Conservation (phyloP, 495 filamentous ascomycete species). For the Chaetomium cochliodes region DNA sequence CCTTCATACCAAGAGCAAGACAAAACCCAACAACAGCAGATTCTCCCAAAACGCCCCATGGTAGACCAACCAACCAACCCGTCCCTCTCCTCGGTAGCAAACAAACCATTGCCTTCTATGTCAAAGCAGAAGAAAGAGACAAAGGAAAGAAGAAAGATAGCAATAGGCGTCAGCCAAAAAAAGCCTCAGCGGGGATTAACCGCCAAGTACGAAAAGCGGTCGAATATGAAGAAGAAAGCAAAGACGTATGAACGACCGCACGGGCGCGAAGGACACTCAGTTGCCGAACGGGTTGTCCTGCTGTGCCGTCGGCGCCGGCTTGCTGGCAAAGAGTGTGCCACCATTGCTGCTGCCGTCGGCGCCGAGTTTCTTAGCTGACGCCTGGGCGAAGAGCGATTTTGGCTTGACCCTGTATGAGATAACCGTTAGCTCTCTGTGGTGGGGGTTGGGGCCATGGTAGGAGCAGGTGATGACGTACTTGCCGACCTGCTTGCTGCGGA, state of each 20-base stretch:
- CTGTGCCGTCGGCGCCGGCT: conserved; percentile 2
- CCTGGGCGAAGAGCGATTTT: conserved; percentile 62
- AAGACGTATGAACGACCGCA: too few species aligned
- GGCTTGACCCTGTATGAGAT: conserved; percentile 52
- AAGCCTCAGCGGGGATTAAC: not conserved
- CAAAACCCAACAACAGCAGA: conserved; percentile 3
- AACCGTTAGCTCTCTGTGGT: conserved; percentile 18
- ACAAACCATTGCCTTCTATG: conserved; percentile 11
- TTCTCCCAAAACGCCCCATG: conserved; percentile 14
- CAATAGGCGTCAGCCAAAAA: not conserved
- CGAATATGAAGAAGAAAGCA: not conserved
- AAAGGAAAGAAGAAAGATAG: not conserved
- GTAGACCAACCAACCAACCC: conserved; percentile 16
- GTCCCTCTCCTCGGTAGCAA: not conserved
- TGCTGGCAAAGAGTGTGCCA: conserved; percentile 32
- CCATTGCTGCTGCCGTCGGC: conserved; percentile 36
- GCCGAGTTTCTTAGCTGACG: conserved; percentile 55
- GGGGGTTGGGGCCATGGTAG: not conserved
- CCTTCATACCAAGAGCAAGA: not conserved
- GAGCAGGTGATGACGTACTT: conserved; percentile 51
- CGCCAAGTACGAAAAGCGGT: not conserved
- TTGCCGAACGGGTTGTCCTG: conserved; percentile 8
- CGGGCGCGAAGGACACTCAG: conserved; percentile 2
- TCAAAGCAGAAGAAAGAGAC: conserved; percentile 1
- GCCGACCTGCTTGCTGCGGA: conserved; percentile 76